Evolutionary conservation across 805 yeast genomes (phyloP), one percentile per base, ranked within the genome.

Genomic region (Pichia phayaonensis): DNA sequence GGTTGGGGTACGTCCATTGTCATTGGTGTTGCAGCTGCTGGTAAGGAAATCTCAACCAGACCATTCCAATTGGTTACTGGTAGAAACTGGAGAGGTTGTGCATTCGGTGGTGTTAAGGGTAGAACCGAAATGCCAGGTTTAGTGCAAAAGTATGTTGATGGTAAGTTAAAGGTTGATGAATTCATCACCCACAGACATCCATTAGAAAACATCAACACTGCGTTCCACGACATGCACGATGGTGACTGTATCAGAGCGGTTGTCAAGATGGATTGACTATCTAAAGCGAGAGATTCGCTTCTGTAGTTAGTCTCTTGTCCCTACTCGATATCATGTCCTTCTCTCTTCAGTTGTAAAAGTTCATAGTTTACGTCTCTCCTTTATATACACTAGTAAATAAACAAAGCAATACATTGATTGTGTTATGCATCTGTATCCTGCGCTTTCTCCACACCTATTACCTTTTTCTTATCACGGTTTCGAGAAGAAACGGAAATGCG

Each of bases 61-160:
- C 99, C 99, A 54, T 94, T 94, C 87, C 98, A 92, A 76, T 81
- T 94, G 70, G 98, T 94, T 57, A 94, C 98, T 41, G 99, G 99
- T 61, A 84, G 99, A 73, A 96, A 87, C 48, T 92, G 99, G 98
- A 86, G 81, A 70, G 99, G 99, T 62, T 88, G 96, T 64, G 99
- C 99, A n/a, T 94, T 89, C 61, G 99, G 99, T 63, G 99, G 98
- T 69, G 90, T 94, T 65, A 94, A 94, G 74, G 98, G 99, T 66
- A 86, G 97, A 75, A 67, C 96, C 40, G 97, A 94, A 74, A 79
- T 94, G 75, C 97, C 96, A 46, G 88, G 82, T 21, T 76, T 90
- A 52, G 96, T 94, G 51, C 84, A 88, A 52, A 90, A 86, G 67
- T 92, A 92, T 71, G 70, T 86, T 74, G 70, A 72, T 42, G 96